phyloP scores from a whole-genome alignment of 768 basidiomycete species.

The Agrocybe praecox region DNA sequence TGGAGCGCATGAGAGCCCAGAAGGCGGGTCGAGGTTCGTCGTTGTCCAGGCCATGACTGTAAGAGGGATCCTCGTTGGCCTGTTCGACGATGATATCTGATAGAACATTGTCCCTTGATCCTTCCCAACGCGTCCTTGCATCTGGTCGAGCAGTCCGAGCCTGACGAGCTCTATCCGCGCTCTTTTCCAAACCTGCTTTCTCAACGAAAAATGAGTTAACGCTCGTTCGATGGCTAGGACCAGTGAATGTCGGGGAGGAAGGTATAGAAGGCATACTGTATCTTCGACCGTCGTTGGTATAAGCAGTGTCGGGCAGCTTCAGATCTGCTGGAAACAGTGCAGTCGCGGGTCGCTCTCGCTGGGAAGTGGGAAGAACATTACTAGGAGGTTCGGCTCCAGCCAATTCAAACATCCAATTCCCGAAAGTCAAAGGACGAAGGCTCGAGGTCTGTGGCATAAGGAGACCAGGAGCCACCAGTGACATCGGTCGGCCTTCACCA shows the following conservation, averaged over 20 bases:
- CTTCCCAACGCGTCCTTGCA: constrained; percentile 22
- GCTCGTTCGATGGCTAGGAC: neutral
- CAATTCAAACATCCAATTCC: constrained; percentile 86
- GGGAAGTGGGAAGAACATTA: neutral
- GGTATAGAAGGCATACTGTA: constrained; percentile 73
- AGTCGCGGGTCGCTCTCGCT: constrained; percentile 14
- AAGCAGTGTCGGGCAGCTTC: constrained; percentile 21
- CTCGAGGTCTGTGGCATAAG: constrained; percentile 44
- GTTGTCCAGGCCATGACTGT: constrained; percentile 4
- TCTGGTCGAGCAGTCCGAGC: constrained; percentile 22
- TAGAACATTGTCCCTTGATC: constrained; percentile 10
- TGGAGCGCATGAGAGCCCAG: constrained; percentile 49
- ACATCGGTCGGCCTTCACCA: constrained; percentile 29
- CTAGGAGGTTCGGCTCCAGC: constrained; percentile 31
- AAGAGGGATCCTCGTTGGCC: neutral
- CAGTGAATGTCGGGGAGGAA: constrained; percentile 21
- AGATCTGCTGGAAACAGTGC: constrained; percentile 30
- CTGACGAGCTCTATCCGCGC: constrained; percentile 34
- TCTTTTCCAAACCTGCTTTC: constrained; percentile 42
- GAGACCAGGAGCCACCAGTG: constrained; percentile 23
- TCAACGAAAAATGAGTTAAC: constrained; percentile 42
- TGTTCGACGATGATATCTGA: constrained; percentile 27
- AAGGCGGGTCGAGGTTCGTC: constrained; percentile 32
- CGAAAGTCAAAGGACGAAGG: constrained; percentile 60
- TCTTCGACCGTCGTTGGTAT: constrained; percentile 36